phyloP scores from a whole-genome alignment of 2,329 filamentous ascomycete genomes.

The Sporothrix luriei region DNA sequence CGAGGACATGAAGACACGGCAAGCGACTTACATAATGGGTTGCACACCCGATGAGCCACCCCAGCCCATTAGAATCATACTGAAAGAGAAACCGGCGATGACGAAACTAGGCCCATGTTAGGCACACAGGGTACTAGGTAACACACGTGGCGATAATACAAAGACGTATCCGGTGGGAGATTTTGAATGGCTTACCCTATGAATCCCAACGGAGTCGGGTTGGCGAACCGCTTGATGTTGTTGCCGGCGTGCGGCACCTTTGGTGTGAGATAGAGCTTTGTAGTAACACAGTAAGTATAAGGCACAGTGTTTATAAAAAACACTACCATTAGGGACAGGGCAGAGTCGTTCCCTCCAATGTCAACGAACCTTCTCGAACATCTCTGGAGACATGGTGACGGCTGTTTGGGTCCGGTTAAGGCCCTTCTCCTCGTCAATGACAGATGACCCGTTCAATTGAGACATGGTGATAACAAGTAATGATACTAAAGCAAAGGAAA shows the following conservation, averaged over 20 bases:
- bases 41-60: slow-evolving; percentile 28
- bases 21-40: slow-evolving; percentile 25
- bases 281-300: background rate
- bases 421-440: slow-evolving; percentile 31
- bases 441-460: slow-evolving; percentile 11
- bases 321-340: background rate
- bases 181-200: slow-evolving; percentile 21
- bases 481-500: background rate
- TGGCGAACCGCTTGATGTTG: slow-evolving; percentile 29
- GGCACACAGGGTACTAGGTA: background rate
- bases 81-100: slow-evolving; percentile 29
- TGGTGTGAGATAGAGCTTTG: slow-evolving; percentile 29
- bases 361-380: slow-evolving; percentile 28
- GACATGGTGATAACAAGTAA: slow-evolving; percentile 20
- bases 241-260: slow-evolving; percentile 26
- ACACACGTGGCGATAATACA: background rate
- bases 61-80: slow-evolving; percentile 31
- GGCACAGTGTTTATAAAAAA: no score
- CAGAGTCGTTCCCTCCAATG: background rate
- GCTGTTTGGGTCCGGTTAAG: slow-evolving; percentile 31
- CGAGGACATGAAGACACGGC: background rate
- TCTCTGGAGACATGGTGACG: slow-evolving; percentile 30
- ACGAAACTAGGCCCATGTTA: slow-evolving; percentile 20
- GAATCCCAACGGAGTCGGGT: slow-evolving; percentile 29
- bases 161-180: background rate